phyloP scores from a whole-genome alignment of 2,329 filamentous ascomycete species.

The Coniochaeta hoffmannii region DNA sequence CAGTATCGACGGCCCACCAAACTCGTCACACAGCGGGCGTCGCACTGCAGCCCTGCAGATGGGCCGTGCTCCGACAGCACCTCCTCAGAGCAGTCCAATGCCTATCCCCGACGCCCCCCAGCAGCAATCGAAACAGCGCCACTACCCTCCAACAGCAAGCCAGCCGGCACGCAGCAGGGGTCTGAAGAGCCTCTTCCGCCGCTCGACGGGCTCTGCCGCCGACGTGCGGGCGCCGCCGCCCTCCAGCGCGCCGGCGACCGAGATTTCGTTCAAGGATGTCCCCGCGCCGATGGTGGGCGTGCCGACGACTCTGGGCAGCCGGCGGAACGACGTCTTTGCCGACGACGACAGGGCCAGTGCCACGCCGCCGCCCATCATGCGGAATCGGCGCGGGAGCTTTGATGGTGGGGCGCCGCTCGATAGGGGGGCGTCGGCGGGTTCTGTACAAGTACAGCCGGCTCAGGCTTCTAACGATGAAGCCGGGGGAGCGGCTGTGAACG shows the following conservation, averaged over 20 bases:
- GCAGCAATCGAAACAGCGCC: slow-evolving; percentile 23
- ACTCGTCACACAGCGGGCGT: not conserved
- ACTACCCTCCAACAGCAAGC: slow-evolving; percentile 45
- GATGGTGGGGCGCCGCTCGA: slow-evolving; percentile 6
- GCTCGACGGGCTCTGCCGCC: slow-evolving; percentile 34
- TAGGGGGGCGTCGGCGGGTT: slow-evolving; percentile 5
- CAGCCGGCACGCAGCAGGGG: slow-evolving; percentile 32
- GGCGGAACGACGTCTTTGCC: slow-evolving; percentile 8
- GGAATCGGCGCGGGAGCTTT: slow-evolving; percentile 23
- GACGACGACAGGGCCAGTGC: slow-evolving; percentile 37
- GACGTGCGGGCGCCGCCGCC: slow-evolving; percentile 8
- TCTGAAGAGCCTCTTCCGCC: slow-evolving; percentile 43
- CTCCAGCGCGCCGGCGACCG: slow-evolving; percentile 16
- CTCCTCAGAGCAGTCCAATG: slow-evolving; percentile 10
- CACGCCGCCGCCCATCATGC: slow-evolving; percentile 49
- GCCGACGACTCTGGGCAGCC: not conserved
- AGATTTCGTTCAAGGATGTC: slow-evolving; percentile 12
- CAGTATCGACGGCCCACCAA: slow-evolving; percentile 14
- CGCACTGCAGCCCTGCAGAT: slow-evolving; percentile 5
- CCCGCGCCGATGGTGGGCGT: slow-evolving; percentile 11
- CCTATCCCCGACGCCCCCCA: slow-evolving; percentile 10
- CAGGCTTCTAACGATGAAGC: not conserved
- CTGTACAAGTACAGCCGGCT: not conserved
- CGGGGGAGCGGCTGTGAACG: not conserved
- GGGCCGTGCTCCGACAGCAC: slow-evolving; percentile 14